phyloP scores from a whole-genome alignment of 371 early-diverging fungal genomes.

The Apophysomyces variabilis region DNA sequence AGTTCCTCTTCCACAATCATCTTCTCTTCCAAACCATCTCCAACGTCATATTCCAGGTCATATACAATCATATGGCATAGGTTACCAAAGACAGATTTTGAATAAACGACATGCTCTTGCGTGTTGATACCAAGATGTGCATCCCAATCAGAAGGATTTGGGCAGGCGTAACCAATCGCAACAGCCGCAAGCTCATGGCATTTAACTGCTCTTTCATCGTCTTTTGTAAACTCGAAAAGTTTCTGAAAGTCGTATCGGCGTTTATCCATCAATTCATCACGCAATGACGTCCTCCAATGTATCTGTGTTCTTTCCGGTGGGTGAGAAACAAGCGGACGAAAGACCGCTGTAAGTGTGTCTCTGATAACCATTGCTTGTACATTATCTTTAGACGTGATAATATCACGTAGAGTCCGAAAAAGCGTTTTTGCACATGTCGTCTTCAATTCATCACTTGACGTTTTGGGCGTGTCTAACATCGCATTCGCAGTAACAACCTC shows the following conservation, averaged over 20 bases:
- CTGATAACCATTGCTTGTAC: conserved; percentile 20
- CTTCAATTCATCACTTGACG: background rate
- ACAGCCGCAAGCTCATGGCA: conserved; percentile 38
- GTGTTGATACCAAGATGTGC: conserved; percentile 13
- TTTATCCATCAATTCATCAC: conserved; percentile 19
- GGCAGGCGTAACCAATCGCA: conserved; percentile 31
- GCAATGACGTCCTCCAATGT: conserved; percentile 21
- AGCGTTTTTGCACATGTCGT: conserved; percentile 15
- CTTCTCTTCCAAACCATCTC: background rate
- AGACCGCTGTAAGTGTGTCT: conserved; percentile 26
- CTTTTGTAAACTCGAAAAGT: conserved; percentile 29
- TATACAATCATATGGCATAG: conserved; percentile 46
- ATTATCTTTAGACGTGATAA: conserved; percentile 28
- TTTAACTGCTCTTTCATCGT: conserved; percentile 30
- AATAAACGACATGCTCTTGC: conserved; percentile 16
- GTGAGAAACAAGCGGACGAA: conserved; percentile 18
- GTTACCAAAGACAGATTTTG: conserved; percentile 25
- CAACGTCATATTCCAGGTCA: conserved; percentile 25
- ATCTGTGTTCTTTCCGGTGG: background rate
- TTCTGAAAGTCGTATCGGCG: conserved; percentile 21
- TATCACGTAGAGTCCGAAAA: conserved; percentile 17
- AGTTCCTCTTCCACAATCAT: background rate
- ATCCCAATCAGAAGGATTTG: conserved; percentile 17
- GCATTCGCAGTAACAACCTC: background rate
- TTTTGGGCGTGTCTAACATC: background rate